These are phyloP conservation scores for Starmera amethionina DNA, from an alignment of 805 yeast genomes.

Conservation along the genomic window DNA sequence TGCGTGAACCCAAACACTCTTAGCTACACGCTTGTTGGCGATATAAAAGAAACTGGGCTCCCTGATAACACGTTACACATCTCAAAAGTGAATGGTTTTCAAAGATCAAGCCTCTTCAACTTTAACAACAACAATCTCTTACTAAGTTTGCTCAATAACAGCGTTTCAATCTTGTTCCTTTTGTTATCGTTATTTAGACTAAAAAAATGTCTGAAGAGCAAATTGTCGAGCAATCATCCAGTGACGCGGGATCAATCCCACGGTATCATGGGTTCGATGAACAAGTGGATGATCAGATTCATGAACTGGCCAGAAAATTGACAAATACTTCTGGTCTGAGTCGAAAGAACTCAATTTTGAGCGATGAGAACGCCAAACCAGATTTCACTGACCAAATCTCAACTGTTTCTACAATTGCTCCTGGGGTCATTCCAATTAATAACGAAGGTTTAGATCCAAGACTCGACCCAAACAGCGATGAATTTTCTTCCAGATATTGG, in stretches of 20 bases:
- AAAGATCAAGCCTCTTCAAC: no score
- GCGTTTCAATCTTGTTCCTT: not conserved
- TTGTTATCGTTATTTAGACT: not conserved
- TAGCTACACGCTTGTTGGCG: no score
- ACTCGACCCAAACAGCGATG: constrained; percentile 24
- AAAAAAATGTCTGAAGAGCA: not conserved
- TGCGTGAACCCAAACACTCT: no score
- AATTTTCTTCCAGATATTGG: constrained; percentile 55
- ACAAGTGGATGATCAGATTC: not conserved
- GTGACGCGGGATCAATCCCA: not conserved
- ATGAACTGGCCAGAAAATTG: constrained; percentile 1
- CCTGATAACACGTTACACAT: no score
- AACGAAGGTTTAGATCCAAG: not conserved
- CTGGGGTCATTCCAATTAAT: not conserved
- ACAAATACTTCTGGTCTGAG: not conserved
- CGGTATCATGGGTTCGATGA: constrained; percentile 1
- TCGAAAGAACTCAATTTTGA: not conserved
- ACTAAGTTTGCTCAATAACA: no score
- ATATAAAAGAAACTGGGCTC: no score
- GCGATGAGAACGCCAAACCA: not conserved
- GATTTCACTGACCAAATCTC: not conserved
- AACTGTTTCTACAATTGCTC: constrained; percentile 1
- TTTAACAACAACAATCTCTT: no score
- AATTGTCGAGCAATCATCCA: not conserved
- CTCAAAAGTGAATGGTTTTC: no score